phyloP scores from a whole-genome alignment of 2,329 filamentous ascomycete species.

The Aureobasidium zeae region DNA sequence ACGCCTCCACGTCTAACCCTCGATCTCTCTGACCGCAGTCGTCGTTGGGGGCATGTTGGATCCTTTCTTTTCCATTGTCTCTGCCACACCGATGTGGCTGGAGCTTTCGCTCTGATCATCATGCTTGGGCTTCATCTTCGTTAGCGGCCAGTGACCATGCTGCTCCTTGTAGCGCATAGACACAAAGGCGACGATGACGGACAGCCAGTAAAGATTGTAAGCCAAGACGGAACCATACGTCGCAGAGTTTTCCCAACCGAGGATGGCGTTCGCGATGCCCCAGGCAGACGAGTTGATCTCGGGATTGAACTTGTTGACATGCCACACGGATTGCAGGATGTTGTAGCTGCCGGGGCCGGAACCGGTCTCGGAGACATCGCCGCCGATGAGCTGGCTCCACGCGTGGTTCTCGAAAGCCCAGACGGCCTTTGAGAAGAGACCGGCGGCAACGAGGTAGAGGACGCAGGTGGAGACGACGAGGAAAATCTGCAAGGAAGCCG shows the following conservation, averaged over 20 bases:
- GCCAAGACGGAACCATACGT: conserved; percentile 80
- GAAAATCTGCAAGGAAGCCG: conserved; percentile 63
- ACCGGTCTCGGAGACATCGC: conserved; percentile 54
- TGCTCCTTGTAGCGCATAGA: conserved; percentile 58
- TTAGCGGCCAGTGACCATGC: conserved; percentile 40
- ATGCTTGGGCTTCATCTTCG: conserved; percentile 21
- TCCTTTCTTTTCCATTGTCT: conserved; percentile 16
- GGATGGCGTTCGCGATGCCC: conserved; percentile 77
- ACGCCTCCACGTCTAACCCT: neutral
- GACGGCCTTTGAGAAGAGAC: conserved; percentile 67
- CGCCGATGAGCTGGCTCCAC: conserved; percentile 58
- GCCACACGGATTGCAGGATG: conserved; percentile 69
- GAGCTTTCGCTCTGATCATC: conserved; percentile 19
- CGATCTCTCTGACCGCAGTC: conserved; percentile 19
- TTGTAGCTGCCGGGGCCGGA: conserved; percentile 69
- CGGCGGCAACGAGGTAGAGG: conserved; percentile 74
- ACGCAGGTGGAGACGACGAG: conserved; percentile 74
- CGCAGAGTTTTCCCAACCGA: conserved; percentile 82
- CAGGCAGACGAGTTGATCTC: conserved; percentile 65
- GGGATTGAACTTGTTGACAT: conserved; percentile 76
- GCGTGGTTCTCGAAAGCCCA: conserved; percentile 63
- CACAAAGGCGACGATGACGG: conserved; percentile 55
- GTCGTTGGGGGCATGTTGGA: conserved; percentile 15
- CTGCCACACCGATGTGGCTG: conserved; percentile 17
- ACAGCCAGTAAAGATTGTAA: conserved; percentile 81